phyloP scores from a whole-genome alignment of 2,329 filamentous ascomycete genomes.

The Phialophora verrucosa region DNA sequence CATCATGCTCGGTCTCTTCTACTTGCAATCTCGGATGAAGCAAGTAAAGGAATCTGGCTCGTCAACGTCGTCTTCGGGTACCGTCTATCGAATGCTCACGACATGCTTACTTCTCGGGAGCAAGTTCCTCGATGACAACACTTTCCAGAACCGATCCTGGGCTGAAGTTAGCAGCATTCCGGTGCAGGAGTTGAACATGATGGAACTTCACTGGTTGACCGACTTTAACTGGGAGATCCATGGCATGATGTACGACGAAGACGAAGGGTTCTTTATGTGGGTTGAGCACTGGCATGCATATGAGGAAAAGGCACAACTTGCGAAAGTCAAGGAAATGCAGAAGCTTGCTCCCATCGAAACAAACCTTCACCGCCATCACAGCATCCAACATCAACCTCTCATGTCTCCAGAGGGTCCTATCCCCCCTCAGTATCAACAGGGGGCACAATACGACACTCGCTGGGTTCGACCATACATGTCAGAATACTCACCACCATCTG shows the following conservation, averaged over 20 bases:
- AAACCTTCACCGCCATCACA: slow-evolving; percentile 61
- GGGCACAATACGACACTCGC: slow-evolving; percentile 55
- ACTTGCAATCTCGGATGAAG: slow-evolving; percentile 81
- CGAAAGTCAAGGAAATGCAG: slow-evolving; percentile 52
- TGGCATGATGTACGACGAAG: slow-evolving; percentile 77
- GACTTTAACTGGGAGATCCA: slow-evolving; percentile 85
- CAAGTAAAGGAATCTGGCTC: slow-evolving; percentile 65
- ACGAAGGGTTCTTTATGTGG: slow-evolving; percentile 71
- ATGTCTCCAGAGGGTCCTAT: slow-evolving; percentile 57
- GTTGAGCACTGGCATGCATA: slow-evolving; percentile 70
- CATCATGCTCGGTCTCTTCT: slow-evolving; percentile 88
- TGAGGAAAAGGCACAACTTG: slow-evolving; percentile 57
- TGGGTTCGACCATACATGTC: slow-evolving; percentile 57
- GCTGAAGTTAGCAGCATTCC: slow-evolving; percentile 91
- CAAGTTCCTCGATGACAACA: slow-evolving; percentile 97
- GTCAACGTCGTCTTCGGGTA: slow-evolving; percentile 65
- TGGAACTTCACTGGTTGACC: slow-evolving; percentile 87
- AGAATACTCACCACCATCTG: slow-evolving; percentile 59
- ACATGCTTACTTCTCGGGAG: slow-evolving; percentile 84
- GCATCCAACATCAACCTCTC: slow-evolving; percentile 55
- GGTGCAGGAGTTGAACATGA: slow-evolving; percentile 79
- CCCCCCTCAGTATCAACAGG: slow-evolving; percentile 57
- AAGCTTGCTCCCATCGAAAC: slow-evolving; percentile 69
- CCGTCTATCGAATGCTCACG: slow-evolving; percentile 86
- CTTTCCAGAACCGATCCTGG: slow-evolving; percentile 96